Evolutionary conservation across 108 stramenopile species (phyloP).

Genomic region (Pelagomonas calceolata): DNA sequence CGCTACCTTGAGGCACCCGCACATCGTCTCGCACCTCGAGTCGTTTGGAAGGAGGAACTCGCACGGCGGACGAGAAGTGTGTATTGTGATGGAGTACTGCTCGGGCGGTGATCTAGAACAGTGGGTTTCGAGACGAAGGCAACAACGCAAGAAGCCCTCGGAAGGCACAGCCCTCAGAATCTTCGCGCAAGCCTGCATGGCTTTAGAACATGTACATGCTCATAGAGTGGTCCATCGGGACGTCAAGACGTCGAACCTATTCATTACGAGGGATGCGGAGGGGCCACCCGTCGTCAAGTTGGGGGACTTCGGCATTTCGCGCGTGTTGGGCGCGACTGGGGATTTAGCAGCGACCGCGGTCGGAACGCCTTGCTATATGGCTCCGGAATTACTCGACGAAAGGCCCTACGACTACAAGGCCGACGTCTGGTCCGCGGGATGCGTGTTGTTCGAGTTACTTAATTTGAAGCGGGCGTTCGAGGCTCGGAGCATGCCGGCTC

Average conservation of each 20-base stretch:
- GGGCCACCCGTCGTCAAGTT: conserved; percentile 36
- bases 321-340: conserved; percentile 18
- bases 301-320: conserved; percentile 39
- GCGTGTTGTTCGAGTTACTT: conserved; percentile 30
- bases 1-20: conserved; percentile 9
- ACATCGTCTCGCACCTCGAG: conserved; percentile 21
- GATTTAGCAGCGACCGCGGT: conserved; percentile 34
- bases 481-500: conserved; percentile 13
- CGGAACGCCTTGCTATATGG: conserved; percentile 42
- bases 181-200: conserved; percentile 37
- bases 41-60: not conserved
- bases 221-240: conserved; percentile 36
- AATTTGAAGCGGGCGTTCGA: conserved; percentile 25
- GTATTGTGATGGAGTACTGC: conserved; percentile 27
- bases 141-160: not conserved
- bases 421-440: conserved; percentile 35
- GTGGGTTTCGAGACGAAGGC: conserved; percentile 7
- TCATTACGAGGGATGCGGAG: conserved; percentile 37
- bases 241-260: conserved; percentile 45
- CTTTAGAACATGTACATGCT: conserved; percentile 31
- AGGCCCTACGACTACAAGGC: conserved; percentile 14
- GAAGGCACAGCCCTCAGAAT: conserved; percentile 17
- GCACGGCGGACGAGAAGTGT: conserved; percentile 1
- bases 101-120: conserved; percentile 22
- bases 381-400: conserved; percentile 14